Percentiles rank a stretch among this genome's conserved stretches.
Evolutionary conservation across 495 filamentous ascomycete genomes (phyloP).

Genomic region (Platismatia glauca): DNA sequence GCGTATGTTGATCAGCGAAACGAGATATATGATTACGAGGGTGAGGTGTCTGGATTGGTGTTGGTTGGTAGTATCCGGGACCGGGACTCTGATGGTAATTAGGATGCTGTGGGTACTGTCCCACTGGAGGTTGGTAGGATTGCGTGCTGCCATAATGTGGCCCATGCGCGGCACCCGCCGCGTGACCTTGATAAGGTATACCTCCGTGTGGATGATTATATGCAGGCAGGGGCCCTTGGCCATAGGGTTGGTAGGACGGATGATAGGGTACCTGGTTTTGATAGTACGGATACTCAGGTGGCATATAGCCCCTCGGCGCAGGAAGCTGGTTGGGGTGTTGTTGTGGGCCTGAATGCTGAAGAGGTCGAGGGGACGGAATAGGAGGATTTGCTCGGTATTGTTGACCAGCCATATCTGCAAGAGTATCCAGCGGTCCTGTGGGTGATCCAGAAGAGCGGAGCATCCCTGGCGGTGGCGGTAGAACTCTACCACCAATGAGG

Average conservation of each 20-base stretch:
- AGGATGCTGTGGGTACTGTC: conserved; percentile 16
- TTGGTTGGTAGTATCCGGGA: conserved; percentile 20
- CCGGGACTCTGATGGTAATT: conserved; percentile 12
- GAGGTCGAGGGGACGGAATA: conserved; percentile 20
- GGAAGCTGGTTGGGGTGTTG: conserved; percentile 22
- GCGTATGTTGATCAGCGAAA: conserved; percentile 19
- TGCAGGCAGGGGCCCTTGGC: conserved; percentile 12
- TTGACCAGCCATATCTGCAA: conserved; percentile 21
- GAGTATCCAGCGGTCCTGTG: conserved; percentile 20
- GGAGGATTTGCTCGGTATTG: conserved; percentile 19
- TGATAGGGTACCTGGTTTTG: conserved; percentile 16
- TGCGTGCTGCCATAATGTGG: conserved; percentile 7
- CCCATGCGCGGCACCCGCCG: conserved; percentile 2
- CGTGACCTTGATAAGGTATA: conserved; percentile 16
- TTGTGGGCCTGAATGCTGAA: conserved; percentile 16
- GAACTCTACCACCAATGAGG: conserved; percentile 14
- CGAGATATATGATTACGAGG: conserved; percentile 16
- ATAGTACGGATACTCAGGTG: conserved; percentile 14
- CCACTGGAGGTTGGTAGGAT: conserved; percentile 18
- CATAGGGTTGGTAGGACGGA: conserved; percentile 19
- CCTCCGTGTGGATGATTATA: conserved; percentile 15
- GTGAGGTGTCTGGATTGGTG: conserved; percentile 21
- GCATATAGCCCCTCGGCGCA: neutral
- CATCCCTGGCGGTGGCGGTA: conserved; percentile 25
- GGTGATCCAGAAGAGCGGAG: conserved; percentile 21